phyloP scores from a whole-genome alignment of 108 stramenopile genomes.

The Pseudonitzschia pungens region DNA sequence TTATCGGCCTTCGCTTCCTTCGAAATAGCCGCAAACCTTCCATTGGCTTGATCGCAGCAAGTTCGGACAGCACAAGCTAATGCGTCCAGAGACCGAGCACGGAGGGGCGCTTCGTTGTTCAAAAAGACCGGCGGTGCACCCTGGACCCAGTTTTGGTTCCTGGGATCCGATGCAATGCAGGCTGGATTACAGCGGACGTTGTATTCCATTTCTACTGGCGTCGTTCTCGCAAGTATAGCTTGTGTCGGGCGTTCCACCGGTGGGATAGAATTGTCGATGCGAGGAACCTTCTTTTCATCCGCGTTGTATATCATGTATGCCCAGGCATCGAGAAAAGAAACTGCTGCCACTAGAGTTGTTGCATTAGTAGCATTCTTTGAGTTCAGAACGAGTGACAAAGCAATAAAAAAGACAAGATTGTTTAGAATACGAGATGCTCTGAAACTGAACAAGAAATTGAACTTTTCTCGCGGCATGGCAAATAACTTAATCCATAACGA shows the following conservation, averaged over 20 bases:
- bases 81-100: conserved; percentile 77
- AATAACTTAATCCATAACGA: not conserved
- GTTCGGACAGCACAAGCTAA: conserved; percentile 82
- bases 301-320: conserved; percentile 89
- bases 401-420: not conserved
- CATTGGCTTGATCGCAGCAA: conserved; percentile 85
- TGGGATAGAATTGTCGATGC: conserved; percentile 72
- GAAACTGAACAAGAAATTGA: not conserved
- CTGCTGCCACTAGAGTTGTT: conserved; percentile 66
- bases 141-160: conserved; percentile 88
- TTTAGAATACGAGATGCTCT: not conserved
- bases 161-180: conserved; percentile 60
- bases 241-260: conserved; percentile 34
- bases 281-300: conserved; percentile 62
- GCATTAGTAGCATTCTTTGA: conserved; percentile 48
- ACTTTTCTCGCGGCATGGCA: not conserved
- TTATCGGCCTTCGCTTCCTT: conserved; percentile 42
- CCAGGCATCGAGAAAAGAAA: conserved; percentile 82
- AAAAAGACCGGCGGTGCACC: conserved; percentile 84
- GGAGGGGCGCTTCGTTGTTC: conserved; percentile 82
- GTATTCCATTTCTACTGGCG: conserved; percentile 50
- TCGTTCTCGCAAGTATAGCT: conserved; percentile 6
- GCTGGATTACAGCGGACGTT: conserved; percentile 43
- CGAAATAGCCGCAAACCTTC: conserved; percentile 64
- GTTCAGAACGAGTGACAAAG: not conserved